Percentiles rank a stretch among this genome's conserved stretches.
phyloP scores from a whole-genome alignment of 75 land plant genomes.

The Azolla pinnata region DNA sequence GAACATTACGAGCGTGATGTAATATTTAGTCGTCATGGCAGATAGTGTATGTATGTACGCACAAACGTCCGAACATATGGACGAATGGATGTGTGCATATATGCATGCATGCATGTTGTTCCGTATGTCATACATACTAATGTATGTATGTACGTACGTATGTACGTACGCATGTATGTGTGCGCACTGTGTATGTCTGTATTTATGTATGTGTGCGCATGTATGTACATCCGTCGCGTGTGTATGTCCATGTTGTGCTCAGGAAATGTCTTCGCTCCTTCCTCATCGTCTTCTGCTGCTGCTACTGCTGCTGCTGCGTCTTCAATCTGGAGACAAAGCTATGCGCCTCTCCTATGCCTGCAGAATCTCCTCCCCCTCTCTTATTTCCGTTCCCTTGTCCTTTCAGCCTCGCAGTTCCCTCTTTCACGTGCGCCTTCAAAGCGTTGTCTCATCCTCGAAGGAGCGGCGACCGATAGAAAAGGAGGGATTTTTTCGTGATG shows the following conservation, averaged over 20 bases:
- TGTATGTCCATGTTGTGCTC: not conserved
- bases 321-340: no score
- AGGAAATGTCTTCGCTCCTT: not conserved
- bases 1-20: no score
- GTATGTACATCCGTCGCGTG: not conserved
- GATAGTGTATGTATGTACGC: conserved; percentile 2
- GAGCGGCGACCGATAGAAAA: no score
- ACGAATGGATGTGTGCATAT: not conserved
- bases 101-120: not conserved
- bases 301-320: no score
- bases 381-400: no score
- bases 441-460: no score
- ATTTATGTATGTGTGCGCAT: not conserved
- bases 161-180: not conserved
- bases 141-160: not conserved
- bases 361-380: no score
- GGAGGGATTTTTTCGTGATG: no score
- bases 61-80: not conserved
- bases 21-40: no score
- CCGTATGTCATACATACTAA: not conserved
- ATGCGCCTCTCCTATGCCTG: no score
- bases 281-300: not conserved
- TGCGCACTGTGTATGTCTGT: not conserved
- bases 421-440: no score
- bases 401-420: no score